These are phyloP conservation scores for Fusarium sp. DNA, from an alignment of 2,329 filamentous ascomycete species.

Conservation along the genomic window DNA sequence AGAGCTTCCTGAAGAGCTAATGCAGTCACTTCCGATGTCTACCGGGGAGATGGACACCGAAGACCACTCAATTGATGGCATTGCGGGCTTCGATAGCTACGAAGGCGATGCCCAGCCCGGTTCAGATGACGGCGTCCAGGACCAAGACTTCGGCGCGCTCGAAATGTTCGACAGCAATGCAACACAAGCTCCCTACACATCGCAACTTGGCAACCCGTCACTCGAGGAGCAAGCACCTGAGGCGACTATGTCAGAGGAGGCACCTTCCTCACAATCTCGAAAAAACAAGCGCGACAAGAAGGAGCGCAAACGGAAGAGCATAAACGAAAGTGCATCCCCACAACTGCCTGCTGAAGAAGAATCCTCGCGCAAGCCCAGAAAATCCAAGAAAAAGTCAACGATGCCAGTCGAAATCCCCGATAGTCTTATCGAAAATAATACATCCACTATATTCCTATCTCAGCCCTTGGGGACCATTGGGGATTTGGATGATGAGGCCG, in stretches of 20 bases:
- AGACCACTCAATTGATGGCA: slow-evolving; percentile 37
- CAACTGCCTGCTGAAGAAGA: slow-evolving; percentile 28
- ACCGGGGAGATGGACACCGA: slow-evolving; percentile 41
- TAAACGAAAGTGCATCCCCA: slow-evolving; percentile 30
- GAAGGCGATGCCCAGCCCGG: slow-evolving; percentile 39
- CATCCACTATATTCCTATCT: slow-evolving; percentile 10
- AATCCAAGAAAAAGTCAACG: slow-evolving; percentile 42
- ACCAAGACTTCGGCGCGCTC: slow-evolving; percentile 50
- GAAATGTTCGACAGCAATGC: slow-evolving; percentile 55
- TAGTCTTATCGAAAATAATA: slow-evolving; percentile 24
- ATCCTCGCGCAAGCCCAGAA: slow-evolving; percentile 40
- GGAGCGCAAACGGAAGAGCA: slow-evolving; percentile 43
- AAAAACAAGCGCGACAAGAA: slow-evolving; percentile 50
- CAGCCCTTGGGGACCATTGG: slow-evolving; percentile 17
- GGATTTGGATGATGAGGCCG: slow-evolving; percentile 33
- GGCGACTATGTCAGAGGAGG: slow-evolving; percentile 46
- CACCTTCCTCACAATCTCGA: slow-evolving; percentile 28
- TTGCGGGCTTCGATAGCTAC: slow-evolving; percentile 44
- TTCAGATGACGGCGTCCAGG: slow-evolving; percentile 37
- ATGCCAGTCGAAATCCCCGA: slow-evolving; percentile 34
- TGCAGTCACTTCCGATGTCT: slow-evolving; percentile 23
- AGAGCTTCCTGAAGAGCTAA: slow-evolving; percentile 26
- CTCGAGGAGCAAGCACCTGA: slow-evolving; percentile 43
- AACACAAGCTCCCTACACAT: slow-evolving; percentile 46
- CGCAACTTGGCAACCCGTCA: slow-evolving; percentile 36